Conservation (phyloP, 495 filamentous ascomycete species). For the Halenospora varia region DNA sequence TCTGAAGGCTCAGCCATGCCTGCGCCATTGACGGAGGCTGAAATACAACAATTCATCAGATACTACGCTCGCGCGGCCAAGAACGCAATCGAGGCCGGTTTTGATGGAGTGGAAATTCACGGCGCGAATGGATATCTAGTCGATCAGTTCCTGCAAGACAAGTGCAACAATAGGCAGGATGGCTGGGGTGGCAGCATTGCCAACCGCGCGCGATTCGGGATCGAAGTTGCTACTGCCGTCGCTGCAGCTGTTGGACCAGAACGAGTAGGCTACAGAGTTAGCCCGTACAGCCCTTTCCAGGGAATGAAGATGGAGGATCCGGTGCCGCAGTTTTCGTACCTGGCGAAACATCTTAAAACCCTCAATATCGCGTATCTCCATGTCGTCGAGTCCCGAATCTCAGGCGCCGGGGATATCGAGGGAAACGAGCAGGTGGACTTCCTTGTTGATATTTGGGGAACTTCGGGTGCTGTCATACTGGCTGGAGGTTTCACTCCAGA, state of each 20-base stretch:
- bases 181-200: constrained; percentile 50
- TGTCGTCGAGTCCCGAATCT: constrained; percentile 48
- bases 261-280: constrained; percentile 56
- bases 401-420: constrained; percentile 18
- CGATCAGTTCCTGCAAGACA: constrained; percentile 55
- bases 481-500: no score
- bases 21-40: constrained; percentile 36
- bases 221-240: constrained; percentile 54
- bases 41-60: constrained; percentile 53
- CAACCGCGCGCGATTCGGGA: constrained; percentile 44
- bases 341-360: constrained; percentile 43
- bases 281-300: constrained; percentile 61
- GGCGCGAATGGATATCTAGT: constrained; percentile 60
- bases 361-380: constrained; percentile 61
- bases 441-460: no score
- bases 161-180: constrained; percentile 52
- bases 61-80: constrained; percentile 48
- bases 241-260: constrained; percentile 59
- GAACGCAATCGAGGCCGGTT: constrained; percentile 62
- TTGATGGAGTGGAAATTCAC: constrained; percentile 23
- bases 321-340: constrained; percentile 53
- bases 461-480: no score
- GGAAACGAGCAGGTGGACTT: constrained; percentile 47
- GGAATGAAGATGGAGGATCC: constrained; percentile 64
- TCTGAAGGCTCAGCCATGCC: constrained; percentile 34